These are phyloP conservation scores for Thalassiosira pacifica DNA, from an alignment of 352 stramenopile species.

Conservation along the genomic window DNA sequence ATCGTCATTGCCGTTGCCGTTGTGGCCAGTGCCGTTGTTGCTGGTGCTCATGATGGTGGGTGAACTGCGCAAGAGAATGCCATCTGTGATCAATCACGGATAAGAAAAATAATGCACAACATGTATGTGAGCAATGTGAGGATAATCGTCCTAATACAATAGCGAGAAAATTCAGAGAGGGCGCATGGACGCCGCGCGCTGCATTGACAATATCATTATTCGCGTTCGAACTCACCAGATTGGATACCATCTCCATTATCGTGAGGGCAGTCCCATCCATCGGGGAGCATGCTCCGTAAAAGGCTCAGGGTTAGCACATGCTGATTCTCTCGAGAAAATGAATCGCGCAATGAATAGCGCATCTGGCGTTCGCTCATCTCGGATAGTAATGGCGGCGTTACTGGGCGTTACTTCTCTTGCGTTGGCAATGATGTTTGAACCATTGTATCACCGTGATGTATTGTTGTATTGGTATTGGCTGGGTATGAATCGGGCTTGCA, in stretches of 20 bases:
- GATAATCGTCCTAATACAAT: no score
- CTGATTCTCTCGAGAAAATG: conserved; percentile 3
- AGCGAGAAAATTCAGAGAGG: background rate
- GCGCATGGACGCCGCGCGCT: background rate
- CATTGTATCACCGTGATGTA: no score
- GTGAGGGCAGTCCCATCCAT: conserved; percentile 22
- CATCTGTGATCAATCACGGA: background rate
- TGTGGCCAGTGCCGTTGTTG: background rate
- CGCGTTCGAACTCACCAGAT: conserved; percentile 15
- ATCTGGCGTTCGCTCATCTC: background rate
- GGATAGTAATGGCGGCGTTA: no score
- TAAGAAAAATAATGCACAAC: background rate
- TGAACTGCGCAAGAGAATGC: conserved; percentile 18
- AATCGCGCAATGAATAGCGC: background rate
- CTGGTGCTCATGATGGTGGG: background rate
- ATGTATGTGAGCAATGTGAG: background rate
- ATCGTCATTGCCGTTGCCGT: background rate
- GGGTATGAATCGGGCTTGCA: no score
- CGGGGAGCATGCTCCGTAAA: conserved; percentile 34
- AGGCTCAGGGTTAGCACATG: conserved; percentile 12
- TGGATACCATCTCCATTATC: conserved; percentile 18
- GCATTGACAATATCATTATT: background rate
- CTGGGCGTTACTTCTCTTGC: no score
- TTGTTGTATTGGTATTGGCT: no score
- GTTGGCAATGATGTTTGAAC: no score